phyloP scores from a whole-genome alignment of 1,139 yeast species.

The Taphrina deformans region DNA sequence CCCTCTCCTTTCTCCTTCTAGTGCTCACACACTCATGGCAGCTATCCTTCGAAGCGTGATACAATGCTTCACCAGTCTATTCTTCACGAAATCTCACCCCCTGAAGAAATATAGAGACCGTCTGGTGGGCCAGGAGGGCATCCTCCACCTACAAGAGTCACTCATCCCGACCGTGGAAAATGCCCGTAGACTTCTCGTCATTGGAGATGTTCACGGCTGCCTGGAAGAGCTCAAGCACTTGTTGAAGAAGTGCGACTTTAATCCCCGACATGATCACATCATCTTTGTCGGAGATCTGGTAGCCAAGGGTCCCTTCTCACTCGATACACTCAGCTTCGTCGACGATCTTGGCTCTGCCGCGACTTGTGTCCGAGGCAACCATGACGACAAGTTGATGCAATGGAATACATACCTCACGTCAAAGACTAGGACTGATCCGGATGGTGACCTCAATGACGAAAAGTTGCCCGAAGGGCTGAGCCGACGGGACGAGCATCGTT shows the following conservation, averaged over 20 bases:
- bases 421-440: neutral
- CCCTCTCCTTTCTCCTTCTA: too few species aligned
- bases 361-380: slow-evolving; percentile 83
- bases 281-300: slow-evolving; percentile 80
- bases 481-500: slow-evolving; percentile 29
- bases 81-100: slow-evolving; percentile 29
- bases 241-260: slow-evolving; percentile 51
- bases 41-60: neutral
- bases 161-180: slow-evolving; percentile 35
- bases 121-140: slow-evolving; percentile 22
- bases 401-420: slow-evolving; percentile 51
- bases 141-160: slow-evolving; percentile 1
- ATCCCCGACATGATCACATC: slow-evolving; percentile 56
- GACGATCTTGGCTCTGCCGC: slow-evolving; percentile 52
- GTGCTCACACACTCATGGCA: neutral
- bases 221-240: slow-evolving; percentile 56
- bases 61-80: slow-evolving; percentile 10
- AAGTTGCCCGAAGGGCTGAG: slow-evolving; percentile 23
- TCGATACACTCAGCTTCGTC: slow-evolving; percentile 63
- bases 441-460: slow-evolving; percentile 3
- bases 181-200: slow-evolving; percentile 55
- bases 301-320: slow-evolving; percentile 78
- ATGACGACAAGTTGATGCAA: slow-evolving; percentile 67
- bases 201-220: slow-evolving; percentile 91
- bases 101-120: slow-evolving; percentile 23